Percentiles rank a stretch among this genome's conserved stretches.
Conservation (phyloP, 140 eudicot species). For the Senecio squalidus region DNA sequence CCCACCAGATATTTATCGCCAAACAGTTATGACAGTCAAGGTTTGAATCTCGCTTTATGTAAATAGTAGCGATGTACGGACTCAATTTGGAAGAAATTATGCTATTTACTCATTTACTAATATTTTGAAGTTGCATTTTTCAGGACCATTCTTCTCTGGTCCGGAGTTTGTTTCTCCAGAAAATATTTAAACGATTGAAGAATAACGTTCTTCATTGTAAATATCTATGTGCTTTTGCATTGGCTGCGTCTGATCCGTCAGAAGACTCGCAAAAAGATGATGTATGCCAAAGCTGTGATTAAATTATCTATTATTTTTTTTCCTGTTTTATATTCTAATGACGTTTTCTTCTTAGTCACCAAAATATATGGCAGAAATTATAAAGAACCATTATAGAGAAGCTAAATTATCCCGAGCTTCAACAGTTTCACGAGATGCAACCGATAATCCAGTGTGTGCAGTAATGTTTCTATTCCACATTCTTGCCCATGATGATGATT, state of each 20-base stretch:
- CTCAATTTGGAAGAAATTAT: background rate
- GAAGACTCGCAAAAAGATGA: slow-evolving; percentile 49
- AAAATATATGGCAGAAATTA: slow-evolving; percentile 60
- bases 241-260: slow-evolving; percentile 56
- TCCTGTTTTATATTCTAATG: slow-evolving; percentile 18
- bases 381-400: slow-evolving; percentile 38
- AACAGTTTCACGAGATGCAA: slow-evolving; percentile 30
- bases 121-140: background rate
- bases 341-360: slow-evolving; percentile 38
- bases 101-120: background rate
- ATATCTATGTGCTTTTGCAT: slow-evolving; percentile 75
- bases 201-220: slow-evolving; percentile 49
- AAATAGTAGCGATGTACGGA: too few relatives aligned
- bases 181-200: slow-evolving; percentile 60
- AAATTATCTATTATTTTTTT: background rate
- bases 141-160: slow-evolving; percentile 65
- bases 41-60: slow-evolving; percentile 42
- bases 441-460: slow-evolving; percentile 59
- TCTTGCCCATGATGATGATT: slow-evolving; percentile 75
- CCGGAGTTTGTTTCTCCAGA: slow-evolving; percentile 50
- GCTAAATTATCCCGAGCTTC: slow-evolving; percentile 23
- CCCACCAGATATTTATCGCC: slow-evolving; percentile 62
- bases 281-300: slow-evolving; percentile 32
- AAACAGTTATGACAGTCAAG: slow-evolving; percentile 69
- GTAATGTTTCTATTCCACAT: slow-evolving; percentile 71